Conservation (phyloP, 1,139 yeast species). For the Taphrina pruni region DNA sequence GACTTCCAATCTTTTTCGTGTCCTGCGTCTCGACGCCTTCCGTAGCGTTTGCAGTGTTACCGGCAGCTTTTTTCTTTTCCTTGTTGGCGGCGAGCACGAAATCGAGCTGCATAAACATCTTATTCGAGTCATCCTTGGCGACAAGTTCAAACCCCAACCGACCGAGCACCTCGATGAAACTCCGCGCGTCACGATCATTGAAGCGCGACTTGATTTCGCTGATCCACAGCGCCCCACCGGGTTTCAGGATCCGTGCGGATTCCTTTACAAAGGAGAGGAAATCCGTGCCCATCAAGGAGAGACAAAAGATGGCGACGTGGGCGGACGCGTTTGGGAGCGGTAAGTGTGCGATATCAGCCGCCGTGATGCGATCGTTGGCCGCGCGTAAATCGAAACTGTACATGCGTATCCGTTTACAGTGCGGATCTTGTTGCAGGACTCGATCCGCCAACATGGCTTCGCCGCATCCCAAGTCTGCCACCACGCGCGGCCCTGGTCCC, state of each 20-base stretch:
- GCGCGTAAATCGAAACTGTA: slow-evolving; percentile 91
- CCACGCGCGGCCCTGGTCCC: slow-evolving; percentile 51
- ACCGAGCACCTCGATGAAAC: slow-evolving; percentile 78
- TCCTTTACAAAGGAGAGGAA: slow-evolving; percentile 88
- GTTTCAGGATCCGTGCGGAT: slow-evolving; percentile 83
- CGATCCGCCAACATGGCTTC: slow-evolving; percentile 73
- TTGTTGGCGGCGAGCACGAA: slow-evolving; percentile 63
- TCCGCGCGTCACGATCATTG: slow-evolving; percentile 63
- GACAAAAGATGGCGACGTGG: slow-evolving; percentile 84
- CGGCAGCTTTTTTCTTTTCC: slow-evolving; percentile 56
- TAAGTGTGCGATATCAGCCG: slow-evolving; percentile 90
- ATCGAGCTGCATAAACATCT: slow-evolving; percentile 93
- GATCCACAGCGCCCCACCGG: slow-evolving; percentile 93
- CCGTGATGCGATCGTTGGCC: slow-evolving; percentile 85
- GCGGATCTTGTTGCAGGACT: slow-evolving; percentile 50
- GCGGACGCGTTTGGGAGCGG: slow-evolving; percentile 81
- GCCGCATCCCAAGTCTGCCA: slow-evolving; percentile 99
- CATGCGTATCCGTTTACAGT: slow-evolving; percentile 59
- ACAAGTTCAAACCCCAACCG: slow-evolving; percentile 85
- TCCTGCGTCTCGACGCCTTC: slow-evolving; percentile 72
- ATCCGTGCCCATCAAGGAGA: slow-evolving; percentile 96
- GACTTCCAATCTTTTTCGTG: slow-evolving; percentile 81
- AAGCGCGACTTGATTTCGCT: slow-evolving; percentile 96
- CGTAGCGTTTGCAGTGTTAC: slow-evolving; percentile 66
- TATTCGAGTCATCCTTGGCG: slow-evolving; percentile 81